These are phyloP conservation scores for Laguncularia racemosa DNA, from an alignment of 345 rosid genomes.

Conservation along the genomic window DNA sequence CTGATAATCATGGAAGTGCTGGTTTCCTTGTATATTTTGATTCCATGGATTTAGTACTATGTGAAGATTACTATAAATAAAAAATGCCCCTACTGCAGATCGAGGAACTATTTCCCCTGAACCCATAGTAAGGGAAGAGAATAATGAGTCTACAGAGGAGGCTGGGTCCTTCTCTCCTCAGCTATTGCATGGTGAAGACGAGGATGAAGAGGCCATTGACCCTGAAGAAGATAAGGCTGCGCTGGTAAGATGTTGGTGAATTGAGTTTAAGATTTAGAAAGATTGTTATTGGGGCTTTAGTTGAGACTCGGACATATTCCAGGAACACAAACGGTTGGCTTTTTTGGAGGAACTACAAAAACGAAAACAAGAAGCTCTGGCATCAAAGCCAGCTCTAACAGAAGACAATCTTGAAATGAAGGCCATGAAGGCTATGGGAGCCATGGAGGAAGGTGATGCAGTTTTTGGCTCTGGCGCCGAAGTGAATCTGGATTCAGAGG, in stretches of 20 bases:
- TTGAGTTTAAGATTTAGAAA: background rate
- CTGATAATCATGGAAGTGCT: background rate
- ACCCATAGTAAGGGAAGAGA: constrained; percentile 39
- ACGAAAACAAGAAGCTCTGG: constrained; percentile 62
- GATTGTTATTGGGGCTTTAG: background rate
- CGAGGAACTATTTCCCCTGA: constrained; percentile 62
- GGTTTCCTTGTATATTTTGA: constrained; percentile 1
- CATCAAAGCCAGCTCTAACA: constrained; percentile 54
- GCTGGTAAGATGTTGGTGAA: constrained; percentile 36
- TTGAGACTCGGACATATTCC: constrained; percentile 5
- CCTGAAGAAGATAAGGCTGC: constrained; percentile 88
- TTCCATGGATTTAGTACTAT: background rate
- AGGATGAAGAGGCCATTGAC: constrained; percentile 81
- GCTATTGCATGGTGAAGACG: constrained; percentile 75
- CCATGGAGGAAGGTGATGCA: constrained; percentile 95
- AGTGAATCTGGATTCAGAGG: constrained; percentile 92
- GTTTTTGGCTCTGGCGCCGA: constrained; percentile 88
- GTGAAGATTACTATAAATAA: constrained; percentile 1
- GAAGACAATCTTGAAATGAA: constrained; percentile 83
- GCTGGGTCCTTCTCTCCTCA: constrained; percentile 93
- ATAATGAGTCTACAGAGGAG: constrained; percentile 46
- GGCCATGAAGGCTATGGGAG: constrained; percentile 93
- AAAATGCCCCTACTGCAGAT: constrained; percentile 19
- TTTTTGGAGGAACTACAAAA: constrained; percentile 70
- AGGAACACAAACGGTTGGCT: constrained; percentile 66